A percentile compares a stretch with the other conserved stretches of the same genome.
Conservation (phyloP, 2,329 filamentous ascomycete species). For the Elsinoe batatas region DNA sequence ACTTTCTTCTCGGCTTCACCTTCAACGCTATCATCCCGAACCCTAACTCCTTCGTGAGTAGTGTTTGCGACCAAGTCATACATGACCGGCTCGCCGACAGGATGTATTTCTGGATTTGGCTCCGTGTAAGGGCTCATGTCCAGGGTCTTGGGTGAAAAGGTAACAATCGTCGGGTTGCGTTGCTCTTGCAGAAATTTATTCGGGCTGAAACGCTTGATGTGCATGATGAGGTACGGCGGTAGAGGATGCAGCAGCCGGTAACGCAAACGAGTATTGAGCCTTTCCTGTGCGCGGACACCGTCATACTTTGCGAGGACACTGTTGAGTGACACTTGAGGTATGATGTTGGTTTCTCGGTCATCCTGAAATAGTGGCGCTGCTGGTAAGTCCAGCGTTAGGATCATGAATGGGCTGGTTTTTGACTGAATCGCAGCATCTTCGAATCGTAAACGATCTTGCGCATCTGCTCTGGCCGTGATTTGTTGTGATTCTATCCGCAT, state of each 20-base stretch:
- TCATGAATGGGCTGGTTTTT: constrained; percentile 70
- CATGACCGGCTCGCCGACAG: constrained; percentile 71
- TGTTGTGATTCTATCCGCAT: constrained; percentile 87
- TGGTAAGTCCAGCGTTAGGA: constrained; percentile 87
- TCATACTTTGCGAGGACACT: constrained; percentile 88
- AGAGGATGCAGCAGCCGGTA: constrained; percentile 85
- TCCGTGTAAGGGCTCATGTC: constrained; percentile 89
- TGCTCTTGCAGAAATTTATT: constrained; percentile 91
- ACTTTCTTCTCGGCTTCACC: constrained; percentile 86
- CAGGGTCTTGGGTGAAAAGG: constrained; percentile 75
- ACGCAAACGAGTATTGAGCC: constrained; percentile 75
- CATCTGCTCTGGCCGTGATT: constrained; percentile 84
- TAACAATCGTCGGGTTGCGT: constrained; percentile 95
- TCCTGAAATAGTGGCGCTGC: constrained; percentile 92
- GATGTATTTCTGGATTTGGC: constrained; percentile 63
- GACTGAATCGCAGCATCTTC: constrained; percentile 81
- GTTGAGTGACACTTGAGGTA: constrained; percentile 79
- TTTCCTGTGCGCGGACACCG: constrained; percentile 75
- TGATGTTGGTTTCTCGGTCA: constrained; percentile 88
- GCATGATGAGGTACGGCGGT: constrained; percentile 82
- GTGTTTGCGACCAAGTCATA: constrained; percentile 97
- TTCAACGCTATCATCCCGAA: constrained; percentile 70
- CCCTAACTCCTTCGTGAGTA: constrained; percentile 71
- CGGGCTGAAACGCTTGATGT: constrained; percentile 91
- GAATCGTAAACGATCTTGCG: constrained; percentile 78